Base-by-base conservation (phyloP, 169 alveolate species). In the Babesia ovata region DNA sequence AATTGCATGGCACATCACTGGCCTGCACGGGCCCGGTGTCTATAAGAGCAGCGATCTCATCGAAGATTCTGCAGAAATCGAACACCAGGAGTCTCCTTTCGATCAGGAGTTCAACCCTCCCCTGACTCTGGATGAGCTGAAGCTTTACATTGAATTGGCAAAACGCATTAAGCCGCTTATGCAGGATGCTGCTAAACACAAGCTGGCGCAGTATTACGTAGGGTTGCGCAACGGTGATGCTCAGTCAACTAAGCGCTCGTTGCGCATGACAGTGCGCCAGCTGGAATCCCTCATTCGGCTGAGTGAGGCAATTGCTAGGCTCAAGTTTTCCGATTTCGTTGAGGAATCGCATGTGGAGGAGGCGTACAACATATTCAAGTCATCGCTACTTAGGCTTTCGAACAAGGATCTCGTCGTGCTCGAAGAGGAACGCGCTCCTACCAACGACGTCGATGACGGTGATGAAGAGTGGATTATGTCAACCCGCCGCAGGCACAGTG, bases 181-280 rank as follows among this genome's bases (percentile, higher is more conserved):
- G 78, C 95, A 97, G 36, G 91, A 91, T 63, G 97, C 93, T 56
- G 96, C 99, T 33, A 97, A 97, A 24, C 70, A 88, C 52, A 90
- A 93, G 65, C 86, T 97, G 45, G 90, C 93, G 76, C 94, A 95
- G 70, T 96, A 93, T 70, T 96, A 96, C 91, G 95, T 91, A 4
- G 92, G 92, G 71, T 89, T 96, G 57, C 93, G 99, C 74, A 86
- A 93, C 50, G 92, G 93, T 33, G 99, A 97, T 58, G 88, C 89
- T 53, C 91, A 93, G 16, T 83, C 94, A 29, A 91, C 95, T 65
- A 91, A 90, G 60, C 90, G 95, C 75, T 93, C 96, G 36, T 87
- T 97, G 75, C 93, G 98, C 81, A 96, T 96, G 85, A 97, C 99
- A 29, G 99, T 96, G 21, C 93, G 99, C 75, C 97, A 96, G 85